Evolutionary conservation across 176 grass and related monocot species (phyloP).

Genomic region (Avena insularis): DNA sequence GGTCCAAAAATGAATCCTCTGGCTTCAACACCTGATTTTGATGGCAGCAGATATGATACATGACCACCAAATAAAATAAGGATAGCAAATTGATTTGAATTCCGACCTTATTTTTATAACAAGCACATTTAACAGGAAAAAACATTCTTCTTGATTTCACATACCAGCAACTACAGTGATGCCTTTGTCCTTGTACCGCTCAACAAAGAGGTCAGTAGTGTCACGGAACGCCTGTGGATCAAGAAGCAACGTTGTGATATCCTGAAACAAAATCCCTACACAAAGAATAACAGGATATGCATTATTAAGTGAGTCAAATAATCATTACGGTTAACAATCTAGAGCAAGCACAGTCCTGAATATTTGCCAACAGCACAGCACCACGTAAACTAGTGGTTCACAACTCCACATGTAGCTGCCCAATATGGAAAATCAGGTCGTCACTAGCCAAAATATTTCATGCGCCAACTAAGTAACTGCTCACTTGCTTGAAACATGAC

Average conservation of each 20-base stretch:
- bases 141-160: neutral
- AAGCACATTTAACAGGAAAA: neutral
- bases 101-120: neutral
- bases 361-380: neutral
- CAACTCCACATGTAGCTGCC: neutral
- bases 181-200: constrained; percentile 78
- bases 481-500: neutral
- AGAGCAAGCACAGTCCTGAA: neutral
- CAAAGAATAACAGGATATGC: neutral
- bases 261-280: constrained; percentile 90
- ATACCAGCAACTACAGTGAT: constrained; percentile 89
- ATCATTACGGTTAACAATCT: neutral
- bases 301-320: neutral
- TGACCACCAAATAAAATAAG: neutral
- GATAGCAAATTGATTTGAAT: neutral
- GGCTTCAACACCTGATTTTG: constrained; percentile 84
- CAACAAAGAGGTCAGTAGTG: constrained; percentile 88
- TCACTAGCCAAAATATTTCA: neutral
- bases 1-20: constrained; percentile 98
- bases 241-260: constrained; percentile 94
- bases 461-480: neutral
- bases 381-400: neutral
- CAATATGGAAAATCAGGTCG: neutral
- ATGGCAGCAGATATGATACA: constrained; percentile 8
- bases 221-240: constrained; percentile 77